Evolutionary conservation across 176 grass and related monocot genomes (phyloP).

Genomic region (Oryza meyeriana): DNA sequence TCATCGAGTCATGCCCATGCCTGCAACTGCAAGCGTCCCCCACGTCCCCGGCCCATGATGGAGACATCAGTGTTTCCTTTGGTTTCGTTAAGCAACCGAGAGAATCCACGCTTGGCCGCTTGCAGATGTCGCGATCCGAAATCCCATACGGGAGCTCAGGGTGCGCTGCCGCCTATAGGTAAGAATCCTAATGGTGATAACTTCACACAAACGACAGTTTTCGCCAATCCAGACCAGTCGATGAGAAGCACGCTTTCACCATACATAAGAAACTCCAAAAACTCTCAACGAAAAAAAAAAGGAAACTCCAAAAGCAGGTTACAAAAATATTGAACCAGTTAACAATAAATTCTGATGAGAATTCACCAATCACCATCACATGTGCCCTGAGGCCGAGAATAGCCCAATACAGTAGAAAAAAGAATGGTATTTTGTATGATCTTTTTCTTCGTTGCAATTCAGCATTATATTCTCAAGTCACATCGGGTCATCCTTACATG

Average conservation of each 20-base stretch:
- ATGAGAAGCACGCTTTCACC: not conserved
- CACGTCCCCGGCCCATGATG: not conserved
- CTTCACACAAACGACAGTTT: not conserved
- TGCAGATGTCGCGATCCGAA: not conserved
- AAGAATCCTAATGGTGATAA: not conserved
- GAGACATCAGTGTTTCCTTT: not conserved
- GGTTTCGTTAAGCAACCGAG: not conserved
- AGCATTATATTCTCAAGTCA: slow-evolving; percentile 16
- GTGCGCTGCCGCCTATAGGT: not conserved
- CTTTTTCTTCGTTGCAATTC: not conserved
- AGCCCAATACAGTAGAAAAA: not conserved
- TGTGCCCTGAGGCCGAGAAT: not conserved
- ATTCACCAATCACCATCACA: not conserved
- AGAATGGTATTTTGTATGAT: not conserved
- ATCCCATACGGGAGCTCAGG: not conserved
- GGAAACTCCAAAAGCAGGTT: not conserved
- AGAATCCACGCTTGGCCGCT: not conserved
- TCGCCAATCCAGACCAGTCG: not conserved
- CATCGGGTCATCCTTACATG: slow-evolving; percentile 15
- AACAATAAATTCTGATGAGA: not conserved
- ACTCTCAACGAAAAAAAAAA: too few relatives aligned
- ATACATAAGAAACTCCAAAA: not conserved
- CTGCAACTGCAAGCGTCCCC: too few relatives aligned
- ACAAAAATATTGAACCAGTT: not conserved
- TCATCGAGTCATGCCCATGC: too few relatives aligned